Conservation (phyloP, 768 basidiomycete species). For the Leccinellum albellum region DNA sequence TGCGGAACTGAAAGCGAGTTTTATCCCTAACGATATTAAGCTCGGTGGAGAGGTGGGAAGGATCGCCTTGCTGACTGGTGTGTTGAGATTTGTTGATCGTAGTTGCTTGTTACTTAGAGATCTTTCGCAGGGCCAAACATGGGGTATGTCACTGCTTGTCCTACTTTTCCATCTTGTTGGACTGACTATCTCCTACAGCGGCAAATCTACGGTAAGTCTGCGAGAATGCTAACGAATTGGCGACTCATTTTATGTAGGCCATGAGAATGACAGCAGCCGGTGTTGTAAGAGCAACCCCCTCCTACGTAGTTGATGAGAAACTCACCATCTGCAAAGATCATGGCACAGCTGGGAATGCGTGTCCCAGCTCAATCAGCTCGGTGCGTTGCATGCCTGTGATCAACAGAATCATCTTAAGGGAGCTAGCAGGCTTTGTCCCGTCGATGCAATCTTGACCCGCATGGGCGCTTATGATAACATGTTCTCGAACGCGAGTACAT, state of each 20-base stretch:
- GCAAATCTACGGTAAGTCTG: conserved; percentile 65
- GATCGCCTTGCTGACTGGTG: conserved; percentile 84
- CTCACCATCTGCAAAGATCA: conserved; percentile 46
- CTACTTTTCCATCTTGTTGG: not conserved
- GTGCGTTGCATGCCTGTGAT: conserved; percentile 35
- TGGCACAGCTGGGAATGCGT: conserved; percentile 95
- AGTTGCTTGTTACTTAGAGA: not conserved
- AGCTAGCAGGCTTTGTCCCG: conserved; percentile 65
- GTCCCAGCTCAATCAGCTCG: conserved; percentile 83
- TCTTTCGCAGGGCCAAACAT: conserved; percentile 67
- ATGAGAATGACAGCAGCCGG: conserved; percentile 97
- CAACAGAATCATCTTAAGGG: conserved; percentile 5
- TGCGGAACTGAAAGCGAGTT: conserved; percentile 62
- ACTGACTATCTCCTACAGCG: conserved; percentile 38
- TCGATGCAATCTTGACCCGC: conserved; percentile 89
- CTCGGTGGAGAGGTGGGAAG: conserved; percentile 73
- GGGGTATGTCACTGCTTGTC: conserved; percentile 53
- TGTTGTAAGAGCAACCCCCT: conserved; percentile 48
- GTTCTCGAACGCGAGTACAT: conserved; percentile 92
- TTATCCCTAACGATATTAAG: conserved; percentile 91
- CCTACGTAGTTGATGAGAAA: not conserved
- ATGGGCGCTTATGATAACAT: conserved; percentile 99
- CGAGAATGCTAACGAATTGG: not conserved
- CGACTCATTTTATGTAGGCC: conserved; percentile 37
- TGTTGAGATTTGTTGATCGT: conserved; percentile 18